Evolutionary conservation across 352 stramenopile species (phyloP), one percentile per base, ranked within the genome.

Genomic region (Phytophthora palmivora): DNA sequence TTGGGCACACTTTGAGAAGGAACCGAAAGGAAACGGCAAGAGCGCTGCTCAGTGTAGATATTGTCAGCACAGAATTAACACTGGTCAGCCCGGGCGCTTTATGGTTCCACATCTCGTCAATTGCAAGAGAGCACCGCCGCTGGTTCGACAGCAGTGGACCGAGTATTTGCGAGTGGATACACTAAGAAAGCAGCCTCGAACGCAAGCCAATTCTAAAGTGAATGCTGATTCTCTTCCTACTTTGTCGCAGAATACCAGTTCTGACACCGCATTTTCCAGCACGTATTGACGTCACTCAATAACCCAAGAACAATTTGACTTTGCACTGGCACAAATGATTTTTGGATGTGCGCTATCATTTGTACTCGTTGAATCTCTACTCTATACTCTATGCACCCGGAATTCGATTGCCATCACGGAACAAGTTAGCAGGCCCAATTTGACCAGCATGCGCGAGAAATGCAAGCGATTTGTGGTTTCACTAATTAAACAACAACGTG

Each of bases 251-350:
- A 43, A 43, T 21, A n/a, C n/a, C n/a, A n/a, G 42, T 26, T 19
- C 19, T n/a, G 19, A 36, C 36, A 8, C 22, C 21, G 12, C 49
- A 41, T 22, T n/a, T 37, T 8, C 16, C 6, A 56, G 32, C 19
- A 10, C 50, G n/a, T n/a, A n/a, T n/a, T n/a, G n/a, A n/a, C n/a
- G n/a, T n/a, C 16, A n/a, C 18, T 18, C 28, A 60, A 15, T 32
- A 53, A 42, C 41, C n/a, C n/a, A n/a, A n/a, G n/a, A 60, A 6
- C 41, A 60, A n/a, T 52, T 60, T 52, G 22, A 53, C 2, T 21
- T 52, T 24, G 28, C 26, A 26, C 33, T 50, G 18, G 51, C 42
- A 4, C 24, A 2, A 1, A 60, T 52, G 30, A 46, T 60, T 26
- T 52, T 46, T 32, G 28, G 51, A 1, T 60, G 30, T 10, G 39